Base-by-base conservation (phyloP, 1,284 basidiomycete species). In the Apiotrichum montevideense region DNA sequence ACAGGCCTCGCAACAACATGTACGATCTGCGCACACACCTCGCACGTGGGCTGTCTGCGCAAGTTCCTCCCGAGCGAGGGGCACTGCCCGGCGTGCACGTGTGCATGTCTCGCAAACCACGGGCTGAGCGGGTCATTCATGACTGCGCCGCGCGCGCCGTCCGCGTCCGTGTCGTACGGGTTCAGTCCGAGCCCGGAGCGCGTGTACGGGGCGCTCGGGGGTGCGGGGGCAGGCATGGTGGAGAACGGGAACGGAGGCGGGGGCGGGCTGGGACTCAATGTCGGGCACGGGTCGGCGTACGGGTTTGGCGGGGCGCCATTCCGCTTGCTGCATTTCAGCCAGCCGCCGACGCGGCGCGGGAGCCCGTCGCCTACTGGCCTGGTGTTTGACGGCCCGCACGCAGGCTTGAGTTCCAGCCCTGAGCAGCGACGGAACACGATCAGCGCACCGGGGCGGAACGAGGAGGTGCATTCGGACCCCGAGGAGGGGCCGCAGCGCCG, bases 1-100 rank as follows among this genome's bases (percentile, higher is more conserved):
- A 7, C 59, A 88, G 87, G 87, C 37, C 79, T 89, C n/a, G 85
- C 87, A 2, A 80, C 82, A 53, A 83, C 79, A 43, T 89, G 87
- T 65, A 72, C 84, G 8, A 76, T 79, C 6, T 89, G 87, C 68
- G 77, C 79, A 34, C 87, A 89, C 69, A 79, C 83, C 7, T 82
- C 82, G 1, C 87, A 89, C 66, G 72, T 86, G 52, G 80, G 79
- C 44, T 89, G 87, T 65, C 57, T 70, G 63, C 54, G 52, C 45
- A 15, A 46, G 46, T 21, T 54, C 35, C n/a, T 43, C 21, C 2
- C 57, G 51, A 6, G 52, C 3, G 21, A 54, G 11, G 47, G 58
- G 35, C 67, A 62, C 45, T 74, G 73, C 46, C 69, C 72, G 6
- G 59, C 72, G 5, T 75, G 73, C 57, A 43, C 62, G 1, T 75